Evolutionary conservation across 495 filamentous ascomycete species (phyloP).

Genomic region (Astrothelium subdiscretum): DNA sequence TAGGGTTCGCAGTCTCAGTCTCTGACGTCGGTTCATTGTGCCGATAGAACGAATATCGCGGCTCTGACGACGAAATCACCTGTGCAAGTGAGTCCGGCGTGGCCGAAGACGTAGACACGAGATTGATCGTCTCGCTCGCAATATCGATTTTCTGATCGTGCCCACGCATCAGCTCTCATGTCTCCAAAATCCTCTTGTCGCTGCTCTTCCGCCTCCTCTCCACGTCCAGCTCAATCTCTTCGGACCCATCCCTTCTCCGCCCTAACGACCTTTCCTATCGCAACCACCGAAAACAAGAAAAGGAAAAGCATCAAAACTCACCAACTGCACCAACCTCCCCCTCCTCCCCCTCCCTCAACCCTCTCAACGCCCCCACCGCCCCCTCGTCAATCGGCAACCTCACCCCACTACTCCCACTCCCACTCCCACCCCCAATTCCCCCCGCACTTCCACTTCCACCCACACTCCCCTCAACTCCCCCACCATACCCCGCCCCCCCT

Average conservation of each 20-base stretch:
- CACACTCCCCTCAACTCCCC: constrained; percentile 48
- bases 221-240: background rate
- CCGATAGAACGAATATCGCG: constrained; percentile 84
- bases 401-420: constrained; percentile 40
- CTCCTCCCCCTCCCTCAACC: constrained; percentile 55
- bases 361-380: constrained; percentile 39
- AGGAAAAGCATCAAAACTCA: constrained; percentile 31
- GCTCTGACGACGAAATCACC: constrained; percentile 67
- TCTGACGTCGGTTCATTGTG: constrained; percentile 40
- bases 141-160: constrained; percentile 56
- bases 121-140: constrained; percentile 62
- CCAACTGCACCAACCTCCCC: constrained; percentile 70
- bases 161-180: background rate
- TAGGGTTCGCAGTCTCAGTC: constrained; percentile 22
- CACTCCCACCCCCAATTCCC: constrained; percentile 32
- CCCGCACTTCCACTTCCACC: constrained; percentile 48
- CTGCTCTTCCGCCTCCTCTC: background rate
- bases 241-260: background rate
- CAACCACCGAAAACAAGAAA: background rate
- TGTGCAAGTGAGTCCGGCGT: constrained; percentile 37
- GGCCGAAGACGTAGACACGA: constrained; percentile 47
- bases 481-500: constrained; percentile 40
- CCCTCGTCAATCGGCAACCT: too few relatives aligned
- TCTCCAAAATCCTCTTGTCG: background rate
- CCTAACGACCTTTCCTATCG: background rate